These are phyloP conservation scores for Omphalotus olearius DNA, from an alignment of 1,284 basidiomycete species.

Conservation along the genomic window DNA sequence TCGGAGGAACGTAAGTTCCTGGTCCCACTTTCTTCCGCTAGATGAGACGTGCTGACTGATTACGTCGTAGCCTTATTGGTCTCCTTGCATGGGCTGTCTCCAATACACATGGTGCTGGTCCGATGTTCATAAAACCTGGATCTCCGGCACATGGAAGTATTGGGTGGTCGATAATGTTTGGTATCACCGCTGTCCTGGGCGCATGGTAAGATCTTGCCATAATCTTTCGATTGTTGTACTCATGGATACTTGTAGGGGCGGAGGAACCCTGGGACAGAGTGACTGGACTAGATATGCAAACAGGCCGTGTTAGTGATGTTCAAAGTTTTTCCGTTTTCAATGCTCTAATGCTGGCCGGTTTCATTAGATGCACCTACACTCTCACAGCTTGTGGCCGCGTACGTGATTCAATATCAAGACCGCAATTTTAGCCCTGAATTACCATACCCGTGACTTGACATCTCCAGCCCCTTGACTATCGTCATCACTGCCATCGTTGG, in stretches of 20 bases:
- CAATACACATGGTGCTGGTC: constrained; percentile 15
- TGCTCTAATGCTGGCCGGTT: not conserved
- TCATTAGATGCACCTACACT: constrained; percentile 16
- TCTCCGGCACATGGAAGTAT: constrained; percentile 17
- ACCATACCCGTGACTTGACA: not conserved
- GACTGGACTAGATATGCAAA: constrained; percentile 21
- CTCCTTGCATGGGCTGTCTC: constrained; percentile 18
- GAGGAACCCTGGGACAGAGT: constrained; percentile 18
- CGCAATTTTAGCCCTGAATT: not conserved
- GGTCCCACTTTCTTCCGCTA: not conserved
- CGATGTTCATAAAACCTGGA: constrained; percentile 16
- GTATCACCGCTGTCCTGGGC: constrained; percentile 8
- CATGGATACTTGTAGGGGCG: constrained; percentile 9
- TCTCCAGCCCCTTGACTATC: constrained; percentile 18
- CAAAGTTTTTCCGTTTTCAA: no score
- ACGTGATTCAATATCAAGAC: not conserved
- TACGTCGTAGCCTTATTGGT: constrained; percentile 15
- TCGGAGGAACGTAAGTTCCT: constrained; percentile 14
- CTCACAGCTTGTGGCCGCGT: constrained; percentile 17
- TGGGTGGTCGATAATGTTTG: constrained; percentile 16
- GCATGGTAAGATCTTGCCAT: not conserved
- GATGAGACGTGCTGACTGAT: not conserved
- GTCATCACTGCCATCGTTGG: constrained; percentile 17
- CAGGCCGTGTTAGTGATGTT: constrained; percentile 14
- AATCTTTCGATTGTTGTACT: not conserved